Base-by-base conservation (phyloP, 306 rosid genomes). In the Argentina anserina region DNA sequence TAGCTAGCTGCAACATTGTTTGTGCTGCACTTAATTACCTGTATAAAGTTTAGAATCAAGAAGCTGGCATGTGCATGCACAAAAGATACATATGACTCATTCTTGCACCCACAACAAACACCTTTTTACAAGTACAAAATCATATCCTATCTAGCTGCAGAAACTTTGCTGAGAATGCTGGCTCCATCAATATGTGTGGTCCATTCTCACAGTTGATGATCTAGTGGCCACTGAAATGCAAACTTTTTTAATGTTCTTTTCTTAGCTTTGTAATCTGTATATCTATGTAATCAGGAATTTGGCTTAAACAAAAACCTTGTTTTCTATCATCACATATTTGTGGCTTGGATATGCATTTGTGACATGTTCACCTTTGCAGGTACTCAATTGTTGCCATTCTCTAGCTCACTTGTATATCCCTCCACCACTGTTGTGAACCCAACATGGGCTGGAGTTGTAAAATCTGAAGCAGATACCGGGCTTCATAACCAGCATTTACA, bases 391-490 rank as follows among this genome's bases (percentile, higher is more conserved):
- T 33, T 87, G 26, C 87, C 97, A 9, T 84, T 91, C 69, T 71
- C 97, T 47, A 73, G 83, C 76, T 74, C 97, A 62, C 86, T 84
- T 29, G 83, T 81, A 3, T 87, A 87, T 76, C 86, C 95, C 26
- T 82, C 92, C 45, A 71, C 85, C 61, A 53, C 77, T 21, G 60
- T 84, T 67, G 71, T 84, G 77, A 88, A 78, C 81, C 84, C 91
- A 31, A 45, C 61, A n/a, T 90, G 96, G 96, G 73, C 72, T 21
- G 86, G 83, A 11, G 76, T 74, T 65, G 81, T 80, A 53, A 75
- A 81, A 65, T 34, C 93, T 33, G 81, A 82, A 61, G 65, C 73
- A 26, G 90, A 91, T 61, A 75, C 79, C 37, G 79, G 89, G 62
- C 47, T 84, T 65, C 90, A 83, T 6, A 80, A 72, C 78, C 81